phyloP scores from a whole-genome alignment of 208 protist species.

The Leishmania arabica region DNA sequence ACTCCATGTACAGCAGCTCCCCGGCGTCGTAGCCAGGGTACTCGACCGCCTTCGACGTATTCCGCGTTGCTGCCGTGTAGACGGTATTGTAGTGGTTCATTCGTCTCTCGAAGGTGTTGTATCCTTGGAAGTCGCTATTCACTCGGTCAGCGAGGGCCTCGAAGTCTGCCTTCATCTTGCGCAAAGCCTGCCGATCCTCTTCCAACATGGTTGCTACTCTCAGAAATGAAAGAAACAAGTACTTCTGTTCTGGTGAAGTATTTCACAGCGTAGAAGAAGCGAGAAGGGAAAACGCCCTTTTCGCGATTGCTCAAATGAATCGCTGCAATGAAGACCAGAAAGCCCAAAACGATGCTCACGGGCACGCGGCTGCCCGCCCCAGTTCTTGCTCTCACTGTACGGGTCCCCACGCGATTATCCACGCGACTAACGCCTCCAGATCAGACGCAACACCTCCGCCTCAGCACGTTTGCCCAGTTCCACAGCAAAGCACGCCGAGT shows the following conservation, averaged over 20 bases:
- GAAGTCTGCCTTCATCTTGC: constrained; percentile 87
- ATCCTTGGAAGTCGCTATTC: constrained; percentile 67
- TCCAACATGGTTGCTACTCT: constrained; percentile 55
- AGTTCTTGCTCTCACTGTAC: not conserved
- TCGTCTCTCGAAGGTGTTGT: constrained; percentile 53
- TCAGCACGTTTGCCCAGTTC: not conserved
- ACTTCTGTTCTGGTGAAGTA: not conserved
- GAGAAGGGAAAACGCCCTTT: too few relatives aligned
- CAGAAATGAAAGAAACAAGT: not conserved
- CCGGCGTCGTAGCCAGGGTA: constrained; percentile 66
- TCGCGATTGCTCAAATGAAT: not conserved
- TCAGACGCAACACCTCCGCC: not conserved
- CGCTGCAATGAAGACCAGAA: not conserved
- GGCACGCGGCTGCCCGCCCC: not conserved
- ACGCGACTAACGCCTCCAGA: not conserved
- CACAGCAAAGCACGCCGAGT: not conserved
- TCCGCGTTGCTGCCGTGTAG: constrained; percentile 79
- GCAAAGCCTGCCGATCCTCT: constrained; percentile 80
- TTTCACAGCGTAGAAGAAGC: not conserved
- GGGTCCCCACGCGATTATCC: not conserved
- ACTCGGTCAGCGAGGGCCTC: constrained; percentile 69
- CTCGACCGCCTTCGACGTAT: constrained; percentile 46
- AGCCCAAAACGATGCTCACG: not conserved
- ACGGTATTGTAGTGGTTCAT: constrained; percentile 91
- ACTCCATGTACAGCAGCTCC: constrained; percentile 89